Conservation (phyloP, 1,284 basidiomycete species). For the Malassezia sp. region DNA sequence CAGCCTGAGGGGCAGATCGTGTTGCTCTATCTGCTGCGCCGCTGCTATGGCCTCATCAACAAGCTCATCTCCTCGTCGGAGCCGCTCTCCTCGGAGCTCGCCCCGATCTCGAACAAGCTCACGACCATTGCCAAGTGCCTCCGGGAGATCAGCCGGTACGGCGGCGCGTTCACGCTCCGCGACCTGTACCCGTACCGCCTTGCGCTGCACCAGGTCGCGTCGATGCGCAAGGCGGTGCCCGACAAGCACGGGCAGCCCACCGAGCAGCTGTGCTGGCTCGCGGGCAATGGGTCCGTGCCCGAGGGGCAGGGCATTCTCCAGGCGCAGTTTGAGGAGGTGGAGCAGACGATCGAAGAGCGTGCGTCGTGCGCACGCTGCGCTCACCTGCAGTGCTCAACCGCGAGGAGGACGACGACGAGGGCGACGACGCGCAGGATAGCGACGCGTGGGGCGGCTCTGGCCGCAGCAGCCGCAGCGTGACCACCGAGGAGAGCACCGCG, state of each 20-base stretch:
- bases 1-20: slow-evolving; percentile 82
- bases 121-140: slow-evolving; percentile 59
- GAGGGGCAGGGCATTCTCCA: slow-evolving; percentile 95
- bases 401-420: slow-evolving; percentile 42
- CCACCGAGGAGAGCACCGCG: slow-evolving; percentile 2
- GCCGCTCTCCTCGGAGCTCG: slow-evolving; percentile 94
- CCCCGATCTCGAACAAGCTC: slow-evolving; percentile 68
- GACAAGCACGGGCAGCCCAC: slow-evolving; percentile 52
- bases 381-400: slow-evolving; percentile 45
- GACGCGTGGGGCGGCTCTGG: slow-evolving; percentile 8
- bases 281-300: slow-evolving; percentile 65
- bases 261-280: slow-evolving; percentile 34
- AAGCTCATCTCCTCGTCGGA: slow-evolving; percentile 88
- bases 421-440: slow-evolving; percentile 31
- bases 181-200: slow-evolving; percentile 96
- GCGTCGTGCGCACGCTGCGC: no score
- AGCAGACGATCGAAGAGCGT: slow-evolving; percentile 70
- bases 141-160: slow-evolving; percentile 93
- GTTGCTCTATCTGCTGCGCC: slow-evolving; percentile 75
- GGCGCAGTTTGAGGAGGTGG: slow-evolving; percentile 90
- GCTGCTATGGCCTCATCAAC: slow-evolving; percentile 94
- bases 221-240: slow-evolving; percentile 77
- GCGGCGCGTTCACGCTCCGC: slow-evolving; percentile 84
- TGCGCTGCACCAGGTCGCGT: slow-evolving; percentile 88
- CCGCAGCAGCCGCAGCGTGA: slow-evolving; percentile 4